A percentile compares a stretch with the other conserved stretches of the same genome.
These are phyloP conservation scores for Fragilariopsis cylindrus DNA, from an alignment of 108 stramenopile species.

Conservation along the genomic window DNA sequence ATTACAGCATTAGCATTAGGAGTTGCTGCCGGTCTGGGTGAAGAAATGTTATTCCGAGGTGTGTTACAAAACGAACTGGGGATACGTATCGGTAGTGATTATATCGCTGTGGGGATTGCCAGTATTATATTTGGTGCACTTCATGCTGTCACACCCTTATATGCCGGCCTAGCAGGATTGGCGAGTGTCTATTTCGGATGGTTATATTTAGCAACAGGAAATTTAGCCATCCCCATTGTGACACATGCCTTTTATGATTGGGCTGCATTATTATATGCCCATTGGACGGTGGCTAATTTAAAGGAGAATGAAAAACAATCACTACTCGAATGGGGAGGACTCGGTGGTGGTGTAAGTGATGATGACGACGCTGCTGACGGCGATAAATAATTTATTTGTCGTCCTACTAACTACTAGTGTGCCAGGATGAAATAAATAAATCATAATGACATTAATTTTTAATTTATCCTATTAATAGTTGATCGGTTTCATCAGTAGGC, in stretches of 20 bases:
- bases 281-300: conserved; percentile 49
- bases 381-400: too few relatives aligned
- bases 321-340: conserved; percentile 6
- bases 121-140: conserved; percentile 76
- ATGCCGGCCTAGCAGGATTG: conserved; percentile 69
- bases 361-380: too few relatives aligned
- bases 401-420: too few relatives aligned
- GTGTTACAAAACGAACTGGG: conserved; percentile 66
- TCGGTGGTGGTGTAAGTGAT: too few relatives aligned
- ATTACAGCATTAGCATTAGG: conserved; percentile 56
- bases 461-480: too few relatives aligned
- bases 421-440: too few relatives aligned
- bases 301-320: conserved; percentile 14
- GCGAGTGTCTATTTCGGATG: conserved; percentile 84
- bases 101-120: conserved; percentile 48
- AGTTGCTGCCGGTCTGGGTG: conserved; percentile 78
- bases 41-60: conserved; percentile 90
- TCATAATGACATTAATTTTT: too few relatives aligned
- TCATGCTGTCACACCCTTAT: conserved; percentile 87
- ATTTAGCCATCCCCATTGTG: conserved; percentile 79
- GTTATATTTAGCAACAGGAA: conserved; percentile 53
- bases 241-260: conserved; percentile 87
- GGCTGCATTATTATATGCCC: conserved; percentile 74
- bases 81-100: conserved; percentile 22
- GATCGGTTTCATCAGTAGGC: too few relatives aligned